A percentile compares a stretch with the other conserved stretches of the same genome.
phyloP scores from a whole-genome alignment of 495 filamentous ascomycete genomes.

The Talaromyces wortmannii region DNA sequence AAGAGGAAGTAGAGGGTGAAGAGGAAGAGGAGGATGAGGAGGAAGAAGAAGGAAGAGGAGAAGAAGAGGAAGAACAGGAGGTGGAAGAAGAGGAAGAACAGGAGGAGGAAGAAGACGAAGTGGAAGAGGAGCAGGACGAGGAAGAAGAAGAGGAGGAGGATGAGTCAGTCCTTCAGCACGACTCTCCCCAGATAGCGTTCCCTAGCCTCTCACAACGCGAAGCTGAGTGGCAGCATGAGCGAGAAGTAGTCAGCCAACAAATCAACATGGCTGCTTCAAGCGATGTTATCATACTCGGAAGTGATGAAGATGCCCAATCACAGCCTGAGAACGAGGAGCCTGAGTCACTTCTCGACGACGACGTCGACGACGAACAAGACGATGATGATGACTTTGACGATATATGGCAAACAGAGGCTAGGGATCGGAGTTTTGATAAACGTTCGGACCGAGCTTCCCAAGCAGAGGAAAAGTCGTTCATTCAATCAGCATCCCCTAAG shows the following conservation, averaged over 20 bases:
- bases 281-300: conserved; percentile 44
- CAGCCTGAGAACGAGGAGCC: conserved; percentile 7
- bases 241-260: conserved; percentile 42
- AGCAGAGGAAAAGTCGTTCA: neutral
- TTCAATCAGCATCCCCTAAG: neutral
- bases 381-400: conserved; percentile 22
- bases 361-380: conserved; percentile 16
- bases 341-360: conserved; percentile 6
- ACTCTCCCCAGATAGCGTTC: conserved; percentile 10
- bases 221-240: conserved; percentile 41
- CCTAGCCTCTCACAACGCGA: conserved; percentile 17
- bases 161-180: neutral
- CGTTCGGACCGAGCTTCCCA: neutral
- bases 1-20: neutral
- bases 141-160: conserved; percentile 5
- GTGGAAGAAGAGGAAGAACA: neutral
- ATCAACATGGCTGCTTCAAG: conserved; percentile 40
- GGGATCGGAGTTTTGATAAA: conserved; percentile 8
- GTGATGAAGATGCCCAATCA: conserved; percentile 23
- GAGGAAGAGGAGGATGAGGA: neutral
- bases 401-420: conserved; percentile 41
- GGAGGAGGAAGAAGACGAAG: conserved; percentile 1
- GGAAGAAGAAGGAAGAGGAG: neutral
- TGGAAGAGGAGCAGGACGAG: neutral
- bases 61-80: conserved; percentile 1